Evolutionary conservation across 768 basidiomycete species (phyloP), one percentile per base, ranked within the genome.

Genomic region (Xerocomellus chrysenteron): DNA sequence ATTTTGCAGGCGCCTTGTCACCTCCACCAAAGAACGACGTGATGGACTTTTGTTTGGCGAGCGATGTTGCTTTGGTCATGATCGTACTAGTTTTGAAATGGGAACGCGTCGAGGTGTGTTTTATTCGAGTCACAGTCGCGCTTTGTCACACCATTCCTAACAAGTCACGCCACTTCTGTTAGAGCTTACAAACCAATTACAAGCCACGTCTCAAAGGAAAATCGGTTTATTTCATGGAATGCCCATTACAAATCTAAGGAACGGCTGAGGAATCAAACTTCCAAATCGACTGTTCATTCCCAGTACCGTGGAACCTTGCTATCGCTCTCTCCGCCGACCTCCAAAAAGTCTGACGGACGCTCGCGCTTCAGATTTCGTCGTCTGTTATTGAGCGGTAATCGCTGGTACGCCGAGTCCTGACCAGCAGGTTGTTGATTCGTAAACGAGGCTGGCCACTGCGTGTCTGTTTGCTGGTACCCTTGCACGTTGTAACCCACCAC

Each of bases 351-450:
- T 5, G 88, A 86, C 2, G 91, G 91, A 45, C 91, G 77, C 32
- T 93, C 92, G 10, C 91, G 81, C 73, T 94, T 92, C 61, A 90
- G 65, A 62, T 84, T 85, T 66, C 88, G 76, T 51, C 91, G 80
- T 56, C 91, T 80, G 64, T 90, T 91, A 65, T 92, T 93, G 52
- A 94, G 73, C 32, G 91, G 91, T 47, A 92, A 67, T 36, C 92
- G 80, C 69, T 94, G 92, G 68, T 94, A 93, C n/a, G 91, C 88
- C 7, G 90, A 92, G 59, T 93, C 91, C 65, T 85, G 84, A 7
- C 80, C 78, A 49, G 80, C 80, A 32, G 81, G 79, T 68, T 89
- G 87, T 65, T 90, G 87, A 58, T 81, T 83, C 45, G 78, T 62
- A 68, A 80, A 88, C 55, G 79, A 78, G 62, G 77, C 79, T 59